Base-by-base conservation (phyloP, 2,329 filamentous ascomycete species). In the Pyrenophora teres region DNA sequence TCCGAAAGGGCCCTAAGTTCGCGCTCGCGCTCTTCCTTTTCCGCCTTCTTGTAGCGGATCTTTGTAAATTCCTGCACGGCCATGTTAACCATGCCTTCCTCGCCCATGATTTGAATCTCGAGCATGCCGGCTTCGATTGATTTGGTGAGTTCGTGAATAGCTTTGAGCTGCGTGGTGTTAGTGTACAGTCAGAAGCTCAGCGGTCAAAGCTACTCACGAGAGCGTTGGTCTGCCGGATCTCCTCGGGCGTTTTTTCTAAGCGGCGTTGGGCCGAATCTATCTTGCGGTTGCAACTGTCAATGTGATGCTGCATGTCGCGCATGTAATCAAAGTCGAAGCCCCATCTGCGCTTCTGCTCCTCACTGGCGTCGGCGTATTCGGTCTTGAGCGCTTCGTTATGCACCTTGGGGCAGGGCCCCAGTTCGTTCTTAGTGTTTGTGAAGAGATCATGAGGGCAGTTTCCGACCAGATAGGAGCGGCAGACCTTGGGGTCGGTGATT, bases 401-500 rank as follows among this genome's bases (percentile, higher is more conserved):
- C 21, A 93, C 83, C 72, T 93, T 94, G 42, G 90, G 84, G 70
- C 94, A 99, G 0, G 86, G 84, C 2, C 94, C 94, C 30, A 97
- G 84, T 73, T 99, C 94, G 81, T 97, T 92, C 79, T 97, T 97
- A 39, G 94, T 99, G 78, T 99, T 99, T 61, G 93, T 99, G 83
- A 99, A 99, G 70, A 99, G 90, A 73, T 99, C 94, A 80, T 97
- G 93, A 0, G 94, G 94, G 74, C 94, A 99, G 52, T 90, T 95
- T 65, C 94, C 94, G 57, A 85, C 92, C 42, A 99, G 84, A 75
- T 93, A 97, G 15, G 92, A 97, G 48, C 91, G 90, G 80, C 94
- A 99, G 65, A 96, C 90, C 77, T 96, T 97, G 46, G 89, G 83
- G 75, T 97, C 94, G 53, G 87, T 94, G 66, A 99, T 88, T 59